These are phyloP conservation scores for Talaromyces sp. DNA, from an alignment of 2,329 filamentous ascomycete species.

Conservation along the genomic window DNA sequence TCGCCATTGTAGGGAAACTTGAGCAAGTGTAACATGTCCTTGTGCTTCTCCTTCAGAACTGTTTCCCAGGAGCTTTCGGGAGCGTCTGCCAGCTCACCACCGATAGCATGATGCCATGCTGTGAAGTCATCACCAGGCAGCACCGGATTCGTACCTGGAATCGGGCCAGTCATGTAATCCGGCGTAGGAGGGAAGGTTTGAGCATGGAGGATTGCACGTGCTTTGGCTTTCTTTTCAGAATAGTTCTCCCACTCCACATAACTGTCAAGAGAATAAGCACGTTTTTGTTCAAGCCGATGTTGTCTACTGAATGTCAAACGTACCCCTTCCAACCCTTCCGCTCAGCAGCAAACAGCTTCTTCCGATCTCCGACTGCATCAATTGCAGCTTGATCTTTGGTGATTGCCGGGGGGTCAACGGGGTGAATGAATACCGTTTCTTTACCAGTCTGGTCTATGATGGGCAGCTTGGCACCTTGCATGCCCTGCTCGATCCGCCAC, in stretches of 20 bases:
- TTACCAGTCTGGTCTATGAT: constrained; percentile 47
- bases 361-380: constrained; percentile 38
- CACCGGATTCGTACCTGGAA: constrained; percentile 58
- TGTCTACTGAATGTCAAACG: not conserved
- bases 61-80: constrained; percentile 58
- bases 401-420: constrained; percentile 26
- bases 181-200: constrained; percentile 52
- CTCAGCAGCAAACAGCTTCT: constrained; percentile 44
- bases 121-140: constrained; percentile 58
- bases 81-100: constrained; percentile 44
- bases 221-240: constrained; percentile 63
- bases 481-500: constrained; percentile 54
- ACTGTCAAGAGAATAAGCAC: constrained; percentile 24
- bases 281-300: not conserved
- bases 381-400: constrained; percentile 45
- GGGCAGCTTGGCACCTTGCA: constrained; percentile 47
- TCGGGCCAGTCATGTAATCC: constrained; percentile 55
- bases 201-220: constrained; percentile 53
- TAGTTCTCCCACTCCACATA: constrained; percentile 70
- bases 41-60: constrained; percentile 57
- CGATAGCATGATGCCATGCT: constrained; percentile 55
- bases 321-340: constrained; percentile 48
- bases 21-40: constrained; percentile 60
- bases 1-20: constrained; percentile 65
- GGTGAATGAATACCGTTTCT: constrained; percentile 31